phyloP scores from a whole-genome alignment of 805 yeast species.

The Ascoidea tarda region DNA sequence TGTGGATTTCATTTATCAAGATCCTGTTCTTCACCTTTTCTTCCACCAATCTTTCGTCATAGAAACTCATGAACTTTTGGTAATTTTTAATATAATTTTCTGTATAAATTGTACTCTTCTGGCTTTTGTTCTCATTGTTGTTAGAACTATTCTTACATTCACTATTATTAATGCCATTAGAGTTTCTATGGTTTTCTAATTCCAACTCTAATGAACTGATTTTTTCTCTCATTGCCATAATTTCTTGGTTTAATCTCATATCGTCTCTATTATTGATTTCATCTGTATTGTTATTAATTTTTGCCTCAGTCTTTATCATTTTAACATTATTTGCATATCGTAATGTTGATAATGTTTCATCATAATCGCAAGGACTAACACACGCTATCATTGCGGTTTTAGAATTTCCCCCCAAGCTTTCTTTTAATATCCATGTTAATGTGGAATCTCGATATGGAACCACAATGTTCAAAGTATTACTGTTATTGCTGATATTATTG shows the following conservation, averaged over 20 bases:
- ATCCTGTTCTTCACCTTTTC: slow-evolving; percentile 15
- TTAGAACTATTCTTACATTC: too few relatives aligned
- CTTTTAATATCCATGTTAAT: slow-evolving; percentile 63
- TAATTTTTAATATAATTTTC: slow-evolving; percentile 11
- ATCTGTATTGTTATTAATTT: slow-evolving; percentile 25
- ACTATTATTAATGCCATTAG: too few relatives aligned
- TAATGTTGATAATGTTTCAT: slow-evolving; percentile 62
- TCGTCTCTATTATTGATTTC: slow-evolving; percentile 20
- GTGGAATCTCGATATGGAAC: slow-evolving; percentile 67
- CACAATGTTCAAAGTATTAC: slow-evolving; percentile 13
- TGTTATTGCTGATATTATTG: slow-evolving; percentile 9
- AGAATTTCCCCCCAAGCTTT: slow-evolving; percentile 73
- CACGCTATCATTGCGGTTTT: slow-evolving; percentile 83
- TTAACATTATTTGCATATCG: slow-evolving; percentile 72
- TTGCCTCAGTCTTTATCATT: slow-evolving; percentile 49
- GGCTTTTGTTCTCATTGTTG: too few relatives aligned
- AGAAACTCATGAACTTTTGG: slow-evolving; percentile 10
- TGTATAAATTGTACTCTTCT: not conserved
- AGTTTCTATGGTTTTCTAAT: not conserved
- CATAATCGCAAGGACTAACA: slow-evolving; percentile 66
- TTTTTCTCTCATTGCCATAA: slow-evolving; percentile 24
- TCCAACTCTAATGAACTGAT: slow-evolving; percentile 13
- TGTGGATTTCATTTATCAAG: slow-evolving; percentile 6
- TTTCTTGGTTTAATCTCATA: slow-evolving; percentile 20
- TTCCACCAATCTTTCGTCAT: slow-evolving; percentile 16